Conservation (phyloP, 352 stramenopile genomes). For the Thalassiosira ordinaria region DNA sequence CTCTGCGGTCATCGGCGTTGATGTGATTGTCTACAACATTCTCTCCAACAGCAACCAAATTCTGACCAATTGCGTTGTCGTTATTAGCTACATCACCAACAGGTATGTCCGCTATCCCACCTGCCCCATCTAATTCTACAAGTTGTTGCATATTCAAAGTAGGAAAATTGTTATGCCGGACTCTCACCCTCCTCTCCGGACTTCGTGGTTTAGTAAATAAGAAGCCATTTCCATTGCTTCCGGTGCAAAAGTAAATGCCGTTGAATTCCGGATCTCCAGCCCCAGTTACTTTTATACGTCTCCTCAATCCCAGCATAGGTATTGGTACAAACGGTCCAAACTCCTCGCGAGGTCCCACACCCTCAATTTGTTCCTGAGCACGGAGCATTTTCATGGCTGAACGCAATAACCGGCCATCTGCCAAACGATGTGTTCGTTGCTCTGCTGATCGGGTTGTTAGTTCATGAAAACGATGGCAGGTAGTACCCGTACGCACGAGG, state of each 20-base stretch:
- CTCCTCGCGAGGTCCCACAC: conserved; percentile 29
- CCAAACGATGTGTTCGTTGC: conserved; percentile 59
- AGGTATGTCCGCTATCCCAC: conserved; percentile 2
- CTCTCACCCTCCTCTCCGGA: conserved; percentile 32
- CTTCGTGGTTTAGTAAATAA: conserved; percentile 76
- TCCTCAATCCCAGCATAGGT: conserved; percentile 62
- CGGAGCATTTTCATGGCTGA: conserved; percentile 69
- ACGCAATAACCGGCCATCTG: conserved; percentile 49
- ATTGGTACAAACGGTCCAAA: conserved; percentile 57
- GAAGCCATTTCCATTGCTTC: conserved; percentile 76
- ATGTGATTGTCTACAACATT: conserved; percentile 1
- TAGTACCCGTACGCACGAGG: conserved; percentile 57
- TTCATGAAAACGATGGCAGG: conserved; percentile 71
- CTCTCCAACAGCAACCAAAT: neutral
- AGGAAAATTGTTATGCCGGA: neutral
- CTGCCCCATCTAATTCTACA: conserved; percentile 14
- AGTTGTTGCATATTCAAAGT: conserved; percentile 10
- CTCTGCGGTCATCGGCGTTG: conserved; percentile 14
- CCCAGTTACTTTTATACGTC: conserved; percentile 60
- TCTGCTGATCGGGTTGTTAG: conserved; percentile 55
- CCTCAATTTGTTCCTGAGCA: conserved; percentile 78
- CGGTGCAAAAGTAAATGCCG: conserved; percentile 81
- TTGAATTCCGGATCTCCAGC: conserved; percentile 76
- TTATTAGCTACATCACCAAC: conserved; percentile 21
- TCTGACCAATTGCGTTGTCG: neutral